phyloP scores from a whole-genome alignment of 1,139 yeast genomes.

The Pichia sp. region DNA sequence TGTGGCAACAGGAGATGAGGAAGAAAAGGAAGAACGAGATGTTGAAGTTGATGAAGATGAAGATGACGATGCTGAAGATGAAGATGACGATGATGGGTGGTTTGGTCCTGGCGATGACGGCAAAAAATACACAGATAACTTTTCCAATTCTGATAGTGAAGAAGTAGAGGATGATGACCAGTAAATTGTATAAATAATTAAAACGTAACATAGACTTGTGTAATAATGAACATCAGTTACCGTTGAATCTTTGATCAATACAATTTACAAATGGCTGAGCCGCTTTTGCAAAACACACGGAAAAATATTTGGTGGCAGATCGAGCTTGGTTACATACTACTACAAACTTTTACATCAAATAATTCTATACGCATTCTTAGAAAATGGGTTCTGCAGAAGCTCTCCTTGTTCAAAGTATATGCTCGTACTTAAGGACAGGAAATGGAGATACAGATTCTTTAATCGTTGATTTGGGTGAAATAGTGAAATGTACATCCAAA shows the following conservation, averaged over 20 bases:
- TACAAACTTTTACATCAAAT: too few species aligned
- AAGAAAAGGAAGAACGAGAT: slow-evolving; percentile 16
- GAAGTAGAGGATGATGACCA: slow-evolving; percentile 15
- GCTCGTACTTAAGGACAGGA: not conserved
- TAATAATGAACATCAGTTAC: too few species aligned
- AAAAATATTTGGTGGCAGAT: too few species aligned
- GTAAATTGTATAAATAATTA: too few species aligned
- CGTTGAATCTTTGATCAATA: too few species aligned
- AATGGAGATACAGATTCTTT: slow-evolving; percentile 1
- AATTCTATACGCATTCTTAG: too few species aligned
- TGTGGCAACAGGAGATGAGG: slow-evolving; percentile 20
- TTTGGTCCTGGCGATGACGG: slow-evolving; percentile 33
- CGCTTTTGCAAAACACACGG: too few species aligned
- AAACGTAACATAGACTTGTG: too few species aligned
- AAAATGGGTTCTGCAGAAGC: too few species aligned
- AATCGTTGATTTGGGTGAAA: slow-evolving; percentile 6
- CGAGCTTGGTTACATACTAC: too few species aligned
- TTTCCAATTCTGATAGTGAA: slow-evolving; percentile 18
- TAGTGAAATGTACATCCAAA: slow-evolving; percentile 8
- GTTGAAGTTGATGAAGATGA: slow-evolving; percentile 28
- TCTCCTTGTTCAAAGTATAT: too few species aligned
- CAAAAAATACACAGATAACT: slow-evolving; percentile 23
- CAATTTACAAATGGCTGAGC: too few species aligned
- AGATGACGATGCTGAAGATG: slow-evolving; percentile 30
- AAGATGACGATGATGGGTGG: slow-evolving; percentile 33